These are phyloP conservation scores for Hibiscus tridactylites DNA, from an alignment of 345 rosid species.

Conservation along the genomic window DNA sequence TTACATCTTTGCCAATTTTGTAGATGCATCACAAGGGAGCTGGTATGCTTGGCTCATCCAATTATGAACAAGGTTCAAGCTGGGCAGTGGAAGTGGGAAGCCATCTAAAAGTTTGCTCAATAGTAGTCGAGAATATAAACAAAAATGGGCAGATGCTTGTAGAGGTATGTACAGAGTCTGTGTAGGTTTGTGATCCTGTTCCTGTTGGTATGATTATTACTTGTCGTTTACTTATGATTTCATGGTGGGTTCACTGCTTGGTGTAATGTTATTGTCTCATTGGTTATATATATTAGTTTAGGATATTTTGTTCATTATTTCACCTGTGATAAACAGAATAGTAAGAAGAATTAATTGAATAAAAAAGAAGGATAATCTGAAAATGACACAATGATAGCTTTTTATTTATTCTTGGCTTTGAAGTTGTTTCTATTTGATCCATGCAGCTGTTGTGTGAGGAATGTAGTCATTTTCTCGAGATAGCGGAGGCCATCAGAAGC, in stretches of 20 bases:
- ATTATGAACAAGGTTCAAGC: slow-evolving; percentile 52
- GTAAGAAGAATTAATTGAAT: not conserved
- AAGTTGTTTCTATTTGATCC: slow-evolving; percentile 16
- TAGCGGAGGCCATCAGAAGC: slow-evolving; percentile 78
- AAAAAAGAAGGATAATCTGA: not conserved
- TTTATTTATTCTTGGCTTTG: not conserved
- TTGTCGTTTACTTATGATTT: not conserved
- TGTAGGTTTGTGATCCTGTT: not conserved
- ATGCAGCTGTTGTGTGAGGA: slow-evolving; percentile 92
- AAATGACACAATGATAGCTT: slow-evolving; percentile 1
- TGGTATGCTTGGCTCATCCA: slow-evolving; percentile 28
- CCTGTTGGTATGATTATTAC: not conserved
- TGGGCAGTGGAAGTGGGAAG: slow-evolving; percentile 93
- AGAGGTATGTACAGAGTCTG: slow-evolving; percentile 42
- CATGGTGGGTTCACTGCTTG: not conserved
- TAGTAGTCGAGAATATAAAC: slow-evolving; percentile 80
- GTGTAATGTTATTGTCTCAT: not conserved
- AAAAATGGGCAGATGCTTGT: slow-evolving; percentile 83
- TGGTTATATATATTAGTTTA: not conserved
- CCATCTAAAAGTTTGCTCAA: slow-evolving; percentile 80
- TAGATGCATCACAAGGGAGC: slow-evolving; percentile 62
- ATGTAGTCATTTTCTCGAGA: slow-evolving; percentile 89
- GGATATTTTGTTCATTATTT: not conserved
- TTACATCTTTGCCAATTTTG: slow-evolving; percentile 14
- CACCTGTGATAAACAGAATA: not conserved